Evolutionary conservation across 2,329 filamentous ascomycete species (phyloP), one percentile per base, ranked within the genome.

Genomic region (Aspergillus neoniger): DNA sequence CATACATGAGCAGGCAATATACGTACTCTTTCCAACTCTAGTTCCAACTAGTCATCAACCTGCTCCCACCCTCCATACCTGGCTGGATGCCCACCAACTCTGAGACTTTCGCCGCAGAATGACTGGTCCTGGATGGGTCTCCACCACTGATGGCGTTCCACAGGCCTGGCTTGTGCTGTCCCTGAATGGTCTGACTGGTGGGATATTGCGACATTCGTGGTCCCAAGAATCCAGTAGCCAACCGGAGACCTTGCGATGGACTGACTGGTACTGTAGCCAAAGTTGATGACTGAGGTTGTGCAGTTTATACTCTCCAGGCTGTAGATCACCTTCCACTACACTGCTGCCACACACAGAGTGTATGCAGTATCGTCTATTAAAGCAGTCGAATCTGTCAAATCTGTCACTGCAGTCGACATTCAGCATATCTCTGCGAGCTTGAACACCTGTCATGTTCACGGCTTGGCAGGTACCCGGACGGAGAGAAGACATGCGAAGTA

Each of bases 91-190:
- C 25, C 28, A 30, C 47, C 47, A 19, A 10, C 41, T 43, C 19
- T 23, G 41, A 50, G 47, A 50, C 47, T 28, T 23, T 50, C 15
- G 47, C 15, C 25, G 47, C 25, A 30, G 47, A 50, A 50, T 50
- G 17, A 50, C 47, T 50, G 47, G 47, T 23, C 41, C 47, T 50
- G 25, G 47, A 30, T 50, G n/a, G 47, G 32, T 30, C 47, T 50
- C 47, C 47, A 25, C 47, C 47, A 17, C 25, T 10, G 23, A 50
- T 30, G 47, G 47, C 47, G 47, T 50, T 32, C 47, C 47, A 50
- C 47, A 30, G 4, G 2, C 10, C 41, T 44, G 41, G 41, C 41
- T 44, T 21, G 41, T 44, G 23, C 23, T 49, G 23, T 49, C 47
- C 25, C 47, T 49, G 23, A 17, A 17, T 17, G 14, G n/a, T 50